Percentiles rank a stretch among this genome's conserved stretches.
Conservation (phyloP, 768 basidiomycete genomes). For the Macrolepiota dolichaula region DNA sequence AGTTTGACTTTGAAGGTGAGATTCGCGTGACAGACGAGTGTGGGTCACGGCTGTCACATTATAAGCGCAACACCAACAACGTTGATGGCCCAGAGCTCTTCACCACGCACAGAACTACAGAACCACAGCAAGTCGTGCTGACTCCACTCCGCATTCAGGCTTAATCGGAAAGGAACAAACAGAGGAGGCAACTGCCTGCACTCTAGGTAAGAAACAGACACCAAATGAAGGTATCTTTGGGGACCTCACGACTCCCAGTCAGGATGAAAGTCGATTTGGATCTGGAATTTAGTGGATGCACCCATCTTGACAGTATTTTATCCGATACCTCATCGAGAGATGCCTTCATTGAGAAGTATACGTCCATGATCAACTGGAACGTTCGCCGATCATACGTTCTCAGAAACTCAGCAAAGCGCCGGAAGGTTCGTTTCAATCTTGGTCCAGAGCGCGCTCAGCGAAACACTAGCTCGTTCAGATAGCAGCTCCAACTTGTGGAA, state of each 20-base stretch:
- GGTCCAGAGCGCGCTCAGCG: not conserved
- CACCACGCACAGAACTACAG: no score
- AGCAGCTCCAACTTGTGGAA: conserved; percentile 59
- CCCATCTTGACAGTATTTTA: not conserved
- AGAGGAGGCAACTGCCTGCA: not conserved
- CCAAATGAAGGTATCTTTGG: not conserved
- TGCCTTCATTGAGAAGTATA: conserved; percentile 42
- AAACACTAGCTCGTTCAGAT: conserved; percentile 21
- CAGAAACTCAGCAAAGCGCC: conserved; percentile 51
- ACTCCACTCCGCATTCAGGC: no score
- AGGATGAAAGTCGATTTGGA: conserved; percentile 5
- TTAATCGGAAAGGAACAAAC: no score
- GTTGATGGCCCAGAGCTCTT: no score
- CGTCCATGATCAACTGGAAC: conserved; percentile 53
- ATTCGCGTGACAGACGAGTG: no score
- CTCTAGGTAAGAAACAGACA: not conserved
- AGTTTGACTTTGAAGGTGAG: no score
- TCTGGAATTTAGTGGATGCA: not conserved
- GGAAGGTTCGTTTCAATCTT: conserved; percentile 47
- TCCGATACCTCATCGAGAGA: not conserved
- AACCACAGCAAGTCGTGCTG: no score
- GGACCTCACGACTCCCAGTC: not conserved
- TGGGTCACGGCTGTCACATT: no score
- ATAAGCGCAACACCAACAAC: no score
- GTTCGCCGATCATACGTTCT: conserved; percentile 43